A percentile compares a stretch with the other conserved stretches of the same genome.
Evolutionary conservation across 2,329 filamentous ascomycete genomes (phyloP).

Genomic region (Scedosporium apiospermum): DNA sequence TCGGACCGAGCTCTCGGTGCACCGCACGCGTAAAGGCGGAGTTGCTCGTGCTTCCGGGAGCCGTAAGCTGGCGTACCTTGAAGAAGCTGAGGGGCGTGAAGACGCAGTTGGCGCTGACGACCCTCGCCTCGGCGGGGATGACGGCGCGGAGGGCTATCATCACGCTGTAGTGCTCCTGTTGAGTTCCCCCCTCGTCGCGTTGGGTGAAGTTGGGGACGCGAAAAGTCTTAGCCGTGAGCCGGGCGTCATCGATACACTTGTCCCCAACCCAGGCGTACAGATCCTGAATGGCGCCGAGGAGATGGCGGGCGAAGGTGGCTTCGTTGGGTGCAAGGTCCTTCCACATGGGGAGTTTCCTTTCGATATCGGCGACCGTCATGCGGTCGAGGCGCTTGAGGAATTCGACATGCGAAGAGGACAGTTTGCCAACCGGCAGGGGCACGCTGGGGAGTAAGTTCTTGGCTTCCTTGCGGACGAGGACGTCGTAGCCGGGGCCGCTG

Average conservation of each 20-base stretch:
- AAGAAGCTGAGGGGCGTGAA: slow-evolving; percentile 58
- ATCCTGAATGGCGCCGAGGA: slow-evolving; percentile 31
- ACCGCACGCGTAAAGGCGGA: slow-evolving; percentile 50
- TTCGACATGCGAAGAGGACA: slow-evolving; percentile 46
- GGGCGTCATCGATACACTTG: slow-evolving; percentile 34
- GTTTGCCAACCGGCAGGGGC: slow-evolving; percentile 38
- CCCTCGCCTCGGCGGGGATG: slow-evolving; percentile 48
- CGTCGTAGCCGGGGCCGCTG: slow-evolving; percentile 48
- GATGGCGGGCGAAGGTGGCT: slow-evolving; percentile 31
- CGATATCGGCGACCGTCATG: slow-evolving; percentile 27
- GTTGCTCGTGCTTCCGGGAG: slow-evolving; percentile 43
- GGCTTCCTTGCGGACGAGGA: slow-evolving; percentile 47
- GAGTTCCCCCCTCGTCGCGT: neutral
- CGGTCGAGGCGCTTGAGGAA: slow-evolving; percentile 42
- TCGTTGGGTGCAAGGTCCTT: slow-evolving; percentile 28
- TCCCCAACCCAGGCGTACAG: slow-evolving; percentile 33
- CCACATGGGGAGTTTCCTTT: slow-evolving; percentile 25
- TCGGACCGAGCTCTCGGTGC: slow-evolving; percentile 49
- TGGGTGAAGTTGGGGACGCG: slow-evolving; percentile 26
- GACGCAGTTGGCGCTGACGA: slow-evolving; percentile 40
- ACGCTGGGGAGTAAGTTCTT: slow-evolving; percentile 53
- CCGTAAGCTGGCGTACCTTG: slow-evolving; percentile 54
- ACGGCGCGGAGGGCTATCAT: slow-evolving; percentile 51
- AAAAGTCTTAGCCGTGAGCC: slow-evolving; percentile 32
- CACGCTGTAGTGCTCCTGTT: neutral